Evolutionary conservation across 73 alveolate species (phyloP).

Genomic region (Paramecium caudatum): DNA sequence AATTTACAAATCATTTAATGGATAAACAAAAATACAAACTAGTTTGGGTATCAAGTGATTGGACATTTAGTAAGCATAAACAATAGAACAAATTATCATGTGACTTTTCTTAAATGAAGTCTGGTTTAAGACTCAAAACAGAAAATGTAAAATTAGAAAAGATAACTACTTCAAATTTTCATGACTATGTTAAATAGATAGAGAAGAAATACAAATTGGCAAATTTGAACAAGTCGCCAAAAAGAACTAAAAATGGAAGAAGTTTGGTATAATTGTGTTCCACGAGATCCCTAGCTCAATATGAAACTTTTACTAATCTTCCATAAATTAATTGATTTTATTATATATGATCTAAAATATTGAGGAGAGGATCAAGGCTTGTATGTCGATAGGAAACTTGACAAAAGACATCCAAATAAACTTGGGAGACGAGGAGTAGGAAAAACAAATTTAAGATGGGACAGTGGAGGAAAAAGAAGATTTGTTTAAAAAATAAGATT

Average conservation of each 20-base stretch:
- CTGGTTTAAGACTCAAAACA: neutral
- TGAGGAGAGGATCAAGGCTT: neutral
- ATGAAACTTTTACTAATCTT: constrained; percentile 21
- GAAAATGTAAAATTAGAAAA: neutral
- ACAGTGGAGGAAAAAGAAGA: neutral
- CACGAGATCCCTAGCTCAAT: constrained; percentile 20
- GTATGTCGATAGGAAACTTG: neutral
- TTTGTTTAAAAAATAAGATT: neutral
- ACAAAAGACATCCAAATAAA: neutral
- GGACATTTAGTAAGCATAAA: constrained; percentile 7
- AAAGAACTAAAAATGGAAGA: neutral
- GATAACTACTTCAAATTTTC: neutral
- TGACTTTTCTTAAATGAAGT: neutral
- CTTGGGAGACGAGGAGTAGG: neutral
- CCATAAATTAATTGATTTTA: neutral
- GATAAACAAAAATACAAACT: constrained; percentile 1
- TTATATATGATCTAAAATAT: neutral
- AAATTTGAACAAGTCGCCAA: neutral
- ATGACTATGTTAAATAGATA: constrained; percentile 7
- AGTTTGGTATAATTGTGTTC: neutral
- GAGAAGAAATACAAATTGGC: neutral
- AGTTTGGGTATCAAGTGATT: constrained; percentile 20
- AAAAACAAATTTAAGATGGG: neutral
- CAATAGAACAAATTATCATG: neutral
- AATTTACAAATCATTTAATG: constrained; percentile 6